Evolutionary conservation across 768 basidiomycete species (phyloP).

Genomic region (Russula lepida): DNA sequence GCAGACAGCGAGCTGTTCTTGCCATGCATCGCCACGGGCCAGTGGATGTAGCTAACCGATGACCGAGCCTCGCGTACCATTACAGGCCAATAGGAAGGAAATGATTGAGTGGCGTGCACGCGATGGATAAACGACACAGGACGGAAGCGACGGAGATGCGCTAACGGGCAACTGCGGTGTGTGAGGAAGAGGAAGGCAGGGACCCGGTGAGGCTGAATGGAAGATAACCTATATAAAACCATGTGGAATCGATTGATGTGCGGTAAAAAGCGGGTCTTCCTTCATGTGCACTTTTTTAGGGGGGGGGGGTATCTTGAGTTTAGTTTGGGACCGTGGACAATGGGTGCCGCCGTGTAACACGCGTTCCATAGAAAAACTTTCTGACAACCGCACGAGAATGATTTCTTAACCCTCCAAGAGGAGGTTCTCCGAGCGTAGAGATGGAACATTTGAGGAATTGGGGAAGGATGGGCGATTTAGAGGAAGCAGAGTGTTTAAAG

Average conservation of each 20-base stretch:
- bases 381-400: neutral
- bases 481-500: neutral
- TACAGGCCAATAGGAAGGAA: neutral
- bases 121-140: neutral
- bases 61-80: neutral
- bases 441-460: neutral
- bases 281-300: neutral
- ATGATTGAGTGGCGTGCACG: neutral
- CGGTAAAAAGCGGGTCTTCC: neutral
- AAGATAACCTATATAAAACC: neutral
- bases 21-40: neutral
- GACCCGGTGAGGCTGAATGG: neutral
- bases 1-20: neutral
- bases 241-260: neutral
- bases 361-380: neutral
- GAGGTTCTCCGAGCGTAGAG: neutral
- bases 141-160: neutral
- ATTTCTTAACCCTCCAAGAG: neutral
- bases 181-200: neutral
- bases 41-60: neutral
- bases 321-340: neutral
- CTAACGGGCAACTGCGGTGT: neutral
- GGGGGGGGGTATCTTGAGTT: neutral
- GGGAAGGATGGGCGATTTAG: neutral
- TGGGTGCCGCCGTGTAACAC: neutral